Conservation (phyloP, 257 asterid species). For the Galeopsis tetrahit region DNA sequence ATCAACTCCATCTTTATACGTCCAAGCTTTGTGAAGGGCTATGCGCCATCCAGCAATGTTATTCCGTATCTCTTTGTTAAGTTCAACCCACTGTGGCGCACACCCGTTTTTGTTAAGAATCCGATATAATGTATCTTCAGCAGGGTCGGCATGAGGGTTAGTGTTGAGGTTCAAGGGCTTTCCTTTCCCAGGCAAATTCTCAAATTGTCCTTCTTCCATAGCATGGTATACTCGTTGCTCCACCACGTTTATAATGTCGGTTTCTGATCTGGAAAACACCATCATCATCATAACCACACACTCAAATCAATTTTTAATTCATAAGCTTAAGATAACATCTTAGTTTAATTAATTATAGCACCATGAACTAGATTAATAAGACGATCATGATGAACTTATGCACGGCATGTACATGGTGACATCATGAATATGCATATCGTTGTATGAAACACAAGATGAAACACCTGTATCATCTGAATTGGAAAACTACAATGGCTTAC, state of each 20-base stretch:
- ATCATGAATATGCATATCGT: neutral
- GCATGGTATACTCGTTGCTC: conserved; percentile 88
- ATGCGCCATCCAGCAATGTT: conserved; percentile 61
- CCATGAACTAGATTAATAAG: neutral
- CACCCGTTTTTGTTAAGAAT: conserved; percentile 79
- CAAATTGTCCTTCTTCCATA: conserved; percentile 95
- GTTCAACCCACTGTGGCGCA: conserved; percentile 95
- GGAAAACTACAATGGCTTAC: neutral
- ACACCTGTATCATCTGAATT: neutral
- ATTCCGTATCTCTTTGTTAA: conserved; percentile 77
- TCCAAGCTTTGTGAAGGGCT: conserved; percentile 69
- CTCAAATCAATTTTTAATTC: neutral
- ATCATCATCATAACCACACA: conserved; percentile 13
- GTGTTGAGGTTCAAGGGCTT: conserved; percentile 77
- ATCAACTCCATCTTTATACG: conserved; percentile 36
- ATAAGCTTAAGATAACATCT: neutral
- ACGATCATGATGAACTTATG: neutral
- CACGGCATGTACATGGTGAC: neutral
- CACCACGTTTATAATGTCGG: conserved; percentile 78
- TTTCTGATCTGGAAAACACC: conserved; percentile 71
- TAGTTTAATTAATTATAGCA: neutral
- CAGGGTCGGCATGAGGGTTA: conserved; percentile 88
- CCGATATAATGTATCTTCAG: conserved; percentile 84
- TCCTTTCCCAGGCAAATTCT: conserved; percentile 85
- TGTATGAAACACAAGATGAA: neutral